Evolutionary conservation across 2,329 filamentous ascomycete genomes (phyloP).

Genomic region (Curvularia spicifera): DNA sequence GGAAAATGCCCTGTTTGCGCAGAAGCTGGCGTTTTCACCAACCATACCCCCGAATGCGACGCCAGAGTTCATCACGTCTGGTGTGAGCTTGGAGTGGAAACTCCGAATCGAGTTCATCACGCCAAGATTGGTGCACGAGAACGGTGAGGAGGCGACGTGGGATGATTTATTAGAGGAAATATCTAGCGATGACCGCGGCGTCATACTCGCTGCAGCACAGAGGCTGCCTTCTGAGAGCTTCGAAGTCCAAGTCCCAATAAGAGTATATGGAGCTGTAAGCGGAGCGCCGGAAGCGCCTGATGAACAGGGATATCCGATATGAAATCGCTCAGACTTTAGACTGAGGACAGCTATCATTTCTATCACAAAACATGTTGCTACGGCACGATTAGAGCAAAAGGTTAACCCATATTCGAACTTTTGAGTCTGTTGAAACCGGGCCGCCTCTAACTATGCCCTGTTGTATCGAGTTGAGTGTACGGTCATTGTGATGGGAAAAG

Average conservation of each 20-base stretch:
- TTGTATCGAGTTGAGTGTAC: not conserved
- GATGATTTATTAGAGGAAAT: constrained; percentile 75
- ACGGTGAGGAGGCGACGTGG: constrained; percentile 37
- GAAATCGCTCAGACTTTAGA: constrained; percentile 9
- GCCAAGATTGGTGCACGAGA: constrained; percentile 58
- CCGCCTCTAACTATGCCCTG: not conserved
- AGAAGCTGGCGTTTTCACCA: constrained; percentile 78
- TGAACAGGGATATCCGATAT: constrained; percentile 44
- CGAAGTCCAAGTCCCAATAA: constrained; percentile 83
- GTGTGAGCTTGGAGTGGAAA: constrained; percentile 86
- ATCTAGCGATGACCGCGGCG: constrained; percentile 77
- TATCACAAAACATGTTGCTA: not conserved
- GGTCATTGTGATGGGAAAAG: not conserved
- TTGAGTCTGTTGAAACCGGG: not conserved
- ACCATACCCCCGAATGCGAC: constrained; percentile 84
- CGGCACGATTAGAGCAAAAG: not conserved
- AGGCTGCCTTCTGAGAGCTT: constrained; percentile 85
- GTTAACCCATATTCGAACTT: not conserved
- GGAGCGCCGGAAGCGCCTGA: constrained; percentile 44
- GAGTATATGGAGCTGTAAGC: constrained; percentile 71
- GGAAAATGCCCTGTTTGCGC: constrained; percentile 82
- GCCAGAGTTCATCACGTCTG: constrained; percentile 90
- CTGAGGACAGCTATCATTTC: not conserved
- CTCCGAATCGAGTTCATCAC: constrained; percentile 92
- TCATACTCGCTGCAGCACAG: constrained; percentile 78